phyloP scores from a whole-genome alignment of 2,329 filamentous ascomycete genomes.

The Xylariaceae sp. region DNA sequence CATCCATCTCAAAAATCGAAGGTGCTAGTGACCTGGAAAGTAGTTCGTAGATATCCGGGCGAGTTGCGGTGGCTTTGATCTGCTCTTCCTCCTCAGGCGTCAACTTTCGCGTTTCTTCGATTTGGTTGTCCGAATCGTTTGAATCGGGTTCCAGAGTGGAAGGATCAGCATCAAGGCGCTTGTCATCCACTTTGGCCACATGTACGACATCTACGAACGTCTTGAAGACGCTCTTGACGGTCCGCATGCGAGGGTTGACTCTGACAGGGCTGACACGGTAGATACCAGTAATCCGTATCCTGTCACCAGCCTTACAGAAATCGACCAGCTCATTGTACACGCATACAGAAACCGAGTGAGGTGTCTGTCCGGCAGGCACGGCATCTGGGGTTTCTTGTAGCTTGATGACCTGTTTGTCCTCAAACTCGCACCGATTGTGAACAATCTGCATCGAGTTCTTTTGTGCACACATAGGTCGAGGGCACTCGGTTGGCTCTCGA shows the following conservation, averaged over 20 bases:
- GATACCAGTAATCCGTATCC: constrained; percentile 92
- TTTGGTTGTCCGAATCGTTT: constrained; percentile 67
- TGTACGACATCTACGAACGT: constrained; percentile 95
- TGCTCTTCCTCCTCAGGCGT: constrained; percentile 83
- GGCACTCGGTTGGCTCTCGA: constrained; percentile 87
- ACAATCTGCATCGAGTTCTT: constrained; percentile 98
- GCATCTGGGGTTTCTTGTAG: constrained; percentile 95
- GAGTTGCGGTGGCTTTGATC: constrained; percentile 76
- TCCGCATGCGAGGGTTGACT: constrained; percentile 87
- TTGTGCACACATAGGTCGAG: constrained; percentile 74
- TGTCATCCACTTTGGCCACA: constrained; percentile 94
- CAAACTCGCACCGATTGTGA: constrained; percentile 91
- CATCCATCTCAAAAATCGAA: constrained; percentile 96
- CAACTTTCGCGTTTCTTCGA: constrained; percentile 82
- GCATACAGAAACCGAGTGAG: constrained; percentile 93
- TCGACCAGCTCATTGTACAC: constrained; percentile 97
- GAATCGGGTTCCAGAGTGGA: constrained; percentile 83
- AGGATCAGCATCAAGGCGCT: constrained; percentile 84
- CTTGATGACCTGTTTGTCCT: constrained; percentile 98
- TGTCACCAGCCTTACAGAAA: constrained; percentile 95
- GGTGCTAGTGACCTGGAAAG: constrained; percentile 87
- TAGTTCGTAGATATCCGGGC: constrained; percentile 89
- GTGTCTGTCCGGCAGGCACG: constrained; percentile 92
- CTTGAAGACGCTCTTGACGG: constrained; percentile 95
- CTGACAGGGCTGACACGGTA: constrained; percentile 94